These are phyloP conservation scores for Favolaschia claudopus DNA, from an alignment of 768 basidiomycete species.

Conservation along the genomic window DNA sequence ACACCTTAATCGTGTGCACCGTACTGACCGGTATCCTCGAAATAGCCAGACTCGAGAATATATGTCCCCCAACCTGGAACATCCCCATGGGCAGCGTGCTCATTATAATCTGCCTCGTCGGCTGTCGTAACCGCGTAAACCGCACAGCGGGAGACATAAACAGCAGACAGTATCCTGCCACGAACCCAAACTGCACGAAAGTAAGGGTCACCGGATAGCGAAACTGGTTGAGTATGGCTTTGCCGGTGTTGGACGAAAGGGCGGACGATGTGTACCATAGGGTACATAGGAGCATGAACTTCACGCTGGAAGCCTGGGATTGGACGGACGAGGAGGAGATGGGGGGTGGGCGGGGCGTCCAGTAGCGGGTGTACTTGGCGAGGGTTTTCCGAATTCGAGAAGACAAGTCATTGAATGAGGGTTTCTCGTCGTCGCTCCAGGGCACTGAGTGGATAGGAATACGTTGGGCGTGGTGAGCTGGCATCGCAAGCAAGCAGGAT, in stretches of 20 bases:
- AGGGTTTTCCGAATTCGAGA: slow-evolving; percentile 17
- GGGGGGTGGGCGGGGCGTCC: slow-evolving; percentile 24
- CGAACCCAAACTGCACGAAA: slow-evolving; percentile 96
- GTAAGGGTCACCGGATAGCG: slow-evolving; percentile 96
- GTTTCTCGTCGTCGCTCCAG: slow-evolving; percentile 25
- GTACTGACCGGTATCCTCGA: slow-evolving; percentile 96
- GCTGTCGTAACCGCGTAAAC: slow-evolving; percentile 72
- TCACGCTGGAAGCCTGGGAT: slow-evolving; percentile 38
- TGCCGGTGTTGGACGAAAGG: slow-evolving; percentile 95
- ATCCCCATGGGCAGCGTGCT: slow-evolving; percentile 94
- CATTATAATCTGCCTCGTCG: slow-evolving; percentile 74
- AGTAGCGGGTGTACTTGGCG: slow-evolving; percentile 23
- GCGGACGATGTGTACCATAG: slow-evolving; percentile 97
- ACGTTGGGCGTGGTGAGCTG: slow-evolving; percentile 22
- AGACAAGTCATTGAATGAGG: slow-evolving; percentile 22
- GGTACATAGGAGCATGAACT: slow-evolving; percentile 81
- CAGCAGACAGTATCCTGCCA: slow-evolving; percentile 84
- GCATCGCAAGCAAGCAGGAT: slow-evolving; percentile 18
- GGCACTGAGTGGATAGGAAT: slow-evolving; percentile 29
- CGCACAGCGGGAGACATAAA: slow-evolving; percentile 80
- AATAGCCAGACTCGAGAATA: slow-evolving; percentile 97
- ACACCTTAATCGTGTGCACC: slow-evolving; percentile 98
- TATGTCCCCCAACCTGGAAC: slow-evolving; percentile 97
- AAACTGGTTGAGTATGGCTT: slow-evolving; percentile 92
- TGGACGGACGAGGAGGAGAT: slow-evolving; percentile 31